Evolutionary conservation across 1,284 basidiomycete species (phyloP), one percentile per base, ranked within the genome.

Genomic region (Dichomitus squalens): DNA sequence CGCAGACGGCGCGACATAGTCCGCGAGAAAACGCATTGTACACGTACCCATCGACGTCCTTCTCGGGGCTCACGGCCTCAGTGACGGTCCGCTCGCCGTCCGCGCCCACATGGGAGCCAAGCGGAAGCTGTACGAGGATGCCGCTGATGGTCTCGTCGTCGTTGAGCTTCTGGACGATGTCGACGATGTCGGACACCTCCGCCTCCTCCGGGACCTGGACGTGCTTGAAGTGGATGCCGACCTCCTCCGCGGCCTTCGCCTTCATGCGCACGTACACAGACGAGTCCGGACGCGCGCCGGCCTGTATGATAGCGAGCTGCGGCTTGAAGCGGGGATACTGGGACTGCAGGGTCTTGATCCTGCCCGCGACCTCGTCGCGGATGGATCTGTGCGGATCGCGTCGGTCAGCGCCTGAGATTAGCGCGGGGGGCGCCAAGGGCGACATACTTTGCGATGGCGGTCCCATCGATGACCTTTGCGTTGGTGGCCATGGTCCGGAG

Each of bases 181-280:
- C 80, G 60, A 96, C 84, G 64, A 99, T 83, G 55, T 93, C 85
- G 46, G 89, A 84, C 58, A 92, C 88, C 58, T 86, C 82, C 40
- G 86, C 80, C 58, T 90, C 87, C 49, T 85, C 88, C 14, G 91
- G 84, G 33, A 97, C 73, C 16, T 76, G 73, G 69, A 98, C 78
- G 73, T 98, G 95, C 57, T 88, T 86, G 74, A 92, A 92, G 60
- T 82, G 85, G 79, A 99, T 95, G 58, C 96, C 96, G 65, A 93
- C 92, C 76, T 99, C 95, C 68, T 95, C 88, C 23, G 96, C 93
- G 11, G 97, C 97, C 75, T 96, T 97, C 51, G 86, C 82, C 79
- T 99, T 99, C 96, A 98, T 98, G 70, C 94, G 93, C 64, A 99
- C 91, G 77, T 99, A 99, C 52, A 91, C 90, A 33, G 82, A 80